A percentile compares a stretch with the other conserved stretches of the same genome.
These are phyloP conservation scores for Carnegiea gigantea DNA, from an alignment of 179 eudicot species.

Conservation along the genomic window DNA sequence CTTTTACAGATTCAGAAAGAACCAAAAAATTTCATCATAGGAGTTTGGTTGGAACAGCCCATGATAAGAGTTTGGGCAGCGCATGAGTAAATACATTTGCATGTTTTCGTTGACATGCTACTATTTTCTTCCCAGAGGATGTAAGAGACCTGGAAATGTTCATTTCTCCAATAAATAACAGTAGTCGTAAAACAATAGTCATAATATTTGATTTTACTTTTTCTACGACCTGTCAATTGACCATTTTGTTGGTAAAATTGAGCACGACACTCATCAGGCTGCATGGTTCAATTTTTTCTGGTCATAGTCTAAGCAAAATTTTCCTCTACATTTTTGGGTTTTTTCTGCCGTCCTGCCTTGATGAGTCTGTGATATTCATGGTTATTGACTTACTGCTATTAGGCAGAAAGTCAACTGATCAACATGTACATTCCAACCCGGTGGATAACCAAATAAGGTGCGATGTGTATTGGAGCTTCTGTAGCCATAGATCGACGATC, in stretches of 20 bases:
- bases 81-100: not conserved
- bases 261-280: not conserved
- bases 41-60: not conserved
- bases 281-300: not conserved
- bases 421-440: not conserved
- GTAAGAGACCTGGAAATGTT: not conserved
- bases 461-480: too few species aligned
- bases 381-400: too few species aligned
- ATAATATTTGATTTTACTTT: not conserved
- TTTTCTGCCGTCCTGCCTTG: too few species aligned
- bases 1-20: too few species aligned
- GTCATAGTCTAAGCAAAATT: not conserved
- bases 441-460: not conserved
- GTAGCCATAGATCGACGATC: too few species aligned
- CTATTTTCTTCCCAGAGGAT: not conserved
- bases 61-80: not conserved
- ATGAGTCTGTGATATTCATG: too few species aligned
- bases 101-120: not conserved
- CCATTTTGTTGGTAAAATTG: not conserved
- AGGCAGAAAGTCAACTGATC: too few species aligned
- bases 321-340: not conserved
- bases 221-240: not conserved
- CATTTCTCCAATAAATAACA: not conserved
- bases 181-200: not conserved
- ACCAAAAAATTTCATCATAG: too few species aligned